Conservation (phyloP, 371 early-diverging fungal species). For the Lichtheimia hyalospora region DNA sequence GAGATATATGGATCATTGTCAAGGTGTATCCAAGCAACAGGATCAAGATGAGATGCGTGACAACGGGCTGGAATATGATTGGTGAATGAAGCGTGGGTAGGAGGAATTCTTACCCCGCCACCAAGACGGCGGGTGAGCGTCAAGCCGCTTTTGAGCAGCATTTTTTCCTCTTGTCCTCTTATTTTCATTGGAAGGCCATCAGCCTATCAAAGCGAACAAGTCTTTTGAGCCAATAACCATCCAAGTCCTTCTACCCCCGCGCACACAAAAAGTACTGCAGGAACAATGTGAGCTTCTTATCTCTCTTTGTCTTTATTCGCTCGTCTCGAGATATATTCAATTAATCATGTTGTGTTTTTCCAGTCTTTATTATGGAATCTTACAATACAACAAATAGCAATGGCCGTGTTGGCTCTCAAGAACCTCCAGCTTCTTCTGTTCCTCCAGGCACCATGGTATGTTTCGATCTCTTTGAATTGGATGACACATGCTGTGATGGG, state of each 20-base stretch:
- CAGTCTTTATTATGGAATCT: neutral
- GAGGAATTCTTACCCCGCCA: no score
- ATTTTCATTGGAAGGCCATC: conserved; percentile 1
- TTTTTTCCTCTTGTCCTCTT: neutral
- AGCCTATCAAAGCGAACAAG: conserved; percentile 1
- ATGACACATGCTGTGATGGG: neutral
- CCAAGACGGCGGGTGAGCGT: no score
- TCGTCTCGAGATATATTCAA: no score
- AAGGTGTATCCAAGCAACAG: no score
- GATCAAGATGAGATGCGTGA: no score
- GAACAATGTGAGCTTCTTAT: neutral
- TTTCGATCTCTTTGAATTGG: neutral
- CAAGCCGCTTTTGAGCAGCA: no score
- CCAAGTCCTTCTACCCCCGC: conserved; percentile 1
- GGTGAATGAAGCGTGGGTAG: no score
- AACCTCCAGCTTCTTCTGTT: conserved; percentile 6
- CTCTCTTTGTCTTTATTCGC: neutral
- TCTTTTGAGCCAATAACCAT: conserved; percentile 2
- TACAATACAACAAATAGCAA: conserved; percentile 3
- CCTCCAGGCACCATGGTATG: conserved; percentile 7
- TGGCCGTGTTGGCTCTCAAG: conserved; percentile 8
- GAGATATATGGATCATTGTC: no score
- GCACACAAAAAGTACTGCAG: neutral
- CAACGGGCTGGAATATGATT: no score
- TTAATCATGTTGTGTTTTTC: no score